Conservation (phyloP, 2,329 filamentous ascomycete species). For the Ceratocystis variospora region DNA sequence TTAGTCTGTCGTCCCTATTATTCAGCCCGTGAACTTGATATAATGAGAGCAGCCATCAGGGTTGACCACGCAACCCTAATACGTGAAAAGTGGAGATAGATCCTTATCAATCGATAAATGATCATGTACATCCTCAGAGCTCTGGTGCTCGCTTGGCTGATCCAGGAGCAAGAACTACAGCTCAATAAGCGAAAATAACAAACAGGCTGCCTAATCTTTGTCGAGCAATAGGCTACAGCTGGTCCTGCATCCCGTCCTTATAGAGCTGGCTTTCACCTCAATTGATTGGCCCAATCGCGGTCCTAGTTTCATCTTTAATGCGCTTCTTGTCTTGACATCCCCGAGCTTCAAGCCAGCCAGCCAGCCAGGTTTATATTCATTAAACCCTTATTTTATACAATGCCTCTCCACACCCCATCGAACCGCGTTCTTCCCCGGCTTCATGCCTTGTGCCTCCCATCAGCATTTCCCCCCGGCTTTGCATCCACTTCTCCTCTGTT, state of each 20-base stretch:
- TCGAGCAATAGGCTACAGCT: no score
- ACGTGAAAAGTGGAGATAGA: background rate
- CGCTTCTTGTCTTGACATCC: background rate
- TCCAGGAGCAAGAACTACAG: no score
- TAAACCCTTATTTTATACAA: background rate
- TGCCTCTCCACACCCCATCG: background rate
- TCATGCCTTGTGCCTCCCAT: background rate
- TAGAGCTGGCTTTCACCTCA: background rate
- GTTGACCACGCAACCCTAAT: background rate
- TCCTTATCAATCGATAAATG: constrained; percentile 1
- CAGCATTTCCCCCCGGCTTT: background rate
- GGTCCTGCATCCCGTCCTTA: no score
- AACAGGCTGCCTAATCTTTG: no score
- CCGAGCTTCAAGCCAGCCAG: background rate
- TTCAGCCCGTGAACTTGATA: background rate
- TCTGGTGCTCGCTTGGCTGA: background rate
- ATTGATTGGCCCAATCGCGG: background rate
- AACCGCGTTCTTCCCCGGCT: background rate
- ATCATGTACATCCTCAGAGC: background rate
- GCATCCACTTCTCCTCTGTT: background rate
- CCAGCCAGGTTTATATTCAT: background rate
- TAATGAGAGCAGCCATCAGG: background rate
- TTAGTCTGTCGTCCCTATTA: background rate
- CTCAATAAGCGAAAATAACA: no score
- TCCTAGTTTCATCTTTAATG: background rate